Evolutionary conservation across 1,139 yeast genomes (phyloP), one percentile per base, ranked within the genome.

Genomic region (Pichia inconspicua): DNA sequence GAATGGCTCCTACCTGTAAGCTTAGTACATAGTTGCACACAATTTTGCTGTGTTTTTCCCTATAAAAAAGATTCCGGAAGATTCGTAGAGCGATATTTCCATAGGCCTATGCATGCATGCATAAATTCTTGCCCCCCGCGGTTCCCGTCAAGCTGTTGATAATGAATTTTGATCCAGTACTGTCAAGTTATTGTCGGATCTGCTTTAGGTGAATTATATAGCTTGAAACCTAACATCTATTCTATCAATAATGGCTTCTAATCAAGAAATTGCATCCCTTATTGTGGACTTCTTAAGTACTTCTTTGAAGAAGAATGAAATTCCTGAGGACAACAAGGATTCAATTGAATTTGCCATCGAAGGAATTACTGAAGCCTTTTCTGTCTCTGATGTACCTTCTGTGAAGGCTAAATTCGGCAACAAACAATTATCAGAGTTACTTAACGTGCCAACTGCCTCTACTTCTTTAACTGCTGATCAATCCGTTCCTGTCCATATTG

Each of bases 331-430:
- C 58, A 87, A 82, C 62, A 76, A 76, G 51, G 98, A 92, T 58
- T 87, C 97, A n/a, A 75, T 92, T 62, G 97, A 90, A 56, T 95
- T 92, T 46, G 97, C 97, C 56, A 78, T 89, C 60, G 96, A 87
- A 62, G 88, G 97, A 71, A 78, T 92, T 51, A 79, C 88, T 32
- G 97, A 90, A 60, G 90, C 95, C 7, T 92, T 84, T 66, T 83
- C 75, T 49, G 82, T 92, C 34, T 78, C 71, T 19, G 69, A 69
- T 22, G 72, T 71, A 40, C 62, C 67, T 14, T 58, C 67, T 35
- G 58, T 72, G 14, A 57, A 65, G 27, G 44, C 66, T 5, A 69
- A 66, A 50, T 78, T 78, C 56, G 66, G 68, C 22, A 82, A 84
- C 39, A 71, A 76, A 58, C 60, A 72, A 3, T 71, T 83, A 56